Percentiles rank a stretch among this genome's conserved stretches.
phyloP scores from a whole-genome alignment of 2,329 filamentous ascomycete species.

The Nothopassalora personata region DNA sequence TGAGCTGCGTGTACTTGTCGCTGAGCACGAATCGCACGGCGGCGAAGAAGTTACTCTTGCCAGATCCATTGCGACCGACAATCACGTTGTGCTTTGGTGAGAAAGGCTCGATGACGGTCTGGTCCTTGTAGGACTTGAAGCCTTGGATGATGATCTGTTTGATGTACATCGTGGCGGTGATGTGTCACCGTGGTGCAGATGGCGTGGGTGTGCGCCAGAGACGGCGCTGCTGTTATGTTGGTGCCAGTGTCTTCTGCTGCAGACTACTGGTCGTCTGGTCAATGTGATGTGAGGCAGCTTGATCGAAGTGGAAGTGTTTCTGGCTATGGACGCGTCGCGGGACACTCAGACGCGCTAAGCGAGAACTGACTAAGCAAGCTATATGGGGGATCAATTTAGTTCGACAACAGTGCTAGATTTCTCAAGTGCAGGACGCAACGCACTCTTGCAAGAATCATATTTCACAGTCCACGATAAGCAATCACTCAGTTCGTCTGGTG shows the following conservation, averaged over 20 bases:
- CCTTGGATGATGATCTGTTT: slow-evolving; percentile 99
- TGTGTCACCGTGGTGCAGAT: background rate
- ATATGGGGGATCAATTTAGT: too few species aligned
- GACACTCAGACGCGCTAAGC: too few species aligned
- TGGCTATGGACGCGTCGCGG: too few species aligned
- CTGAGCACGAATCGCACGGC: slow-evolving; percentile 97
- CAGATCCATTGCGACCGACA: slow-evolving; percentile 96
- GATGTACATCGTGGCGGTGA: slow-evolving; percentile 69
- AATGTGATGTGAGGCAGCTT: too few species aligned
- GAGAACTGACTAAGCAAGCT: too few species aligned
- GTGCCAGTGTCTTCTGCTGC: background rate
- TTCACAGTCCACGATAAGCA: too few species aligned
- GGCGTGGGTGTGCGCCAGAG: background rate
- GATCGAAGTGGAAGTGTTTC: too few species aligned
- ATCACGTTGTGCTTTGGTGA: slow-evolving; percentile 97
- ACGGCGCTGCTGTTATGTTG: background rate
- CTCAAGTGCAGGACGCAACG: too few species aligned
- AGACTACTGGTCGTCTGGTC: too few species aligned
- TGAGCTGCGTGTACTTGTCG: slow-evolving; percentile 88
- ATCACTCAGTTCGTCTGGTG: too few species aligned
- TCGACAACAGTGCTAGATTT: too few species aligned
- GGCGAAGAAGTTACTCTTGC: slow-evolving; percentile 99
- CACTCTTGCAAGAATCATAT: too few species aligned
- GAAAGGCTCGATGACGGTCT: slow-evolving; percentile 97
- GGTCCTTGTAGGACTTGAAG: slow-evolving; percentile 97